phyloP scores from a whole-genome alignment of 2,329 filamentous ascomycete genomes.

The Curvularia sp. region DNA sequence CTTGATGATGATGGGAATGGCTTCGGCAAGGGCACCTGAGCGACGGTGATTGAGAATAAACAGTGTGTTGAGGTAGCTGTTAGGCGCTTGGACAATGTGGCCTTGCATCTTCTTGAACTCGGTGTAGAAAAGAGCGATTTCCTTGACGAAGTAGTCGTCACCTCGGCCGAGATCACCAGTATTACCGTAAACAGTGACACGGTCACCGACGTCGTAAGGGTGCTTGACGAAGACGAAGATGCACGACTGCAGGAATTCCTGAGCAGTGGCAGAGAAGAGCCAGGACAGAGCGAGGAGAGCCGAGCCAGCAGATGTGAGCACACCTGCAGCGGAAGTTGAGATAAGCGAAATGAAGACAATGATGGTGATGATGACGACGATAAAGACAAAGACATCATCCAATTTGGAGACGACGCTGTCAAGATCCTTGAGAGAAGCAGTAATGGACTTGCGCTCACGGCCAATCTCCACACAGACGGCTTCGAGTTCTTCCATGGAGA shows the following conservation, averaged over 20 bases:
- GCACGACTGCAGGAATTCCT: constrained; percentile 91
- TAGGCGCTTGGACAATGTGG: constrained; percentile 93
- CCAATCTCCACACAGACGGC: constrained; percentile 93
- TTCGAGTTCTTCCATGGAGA: constrained; percentile 93
- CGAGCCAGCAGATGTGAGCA: constrained; percentile 87
- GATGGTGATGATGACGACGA: constrained; percentile 79
- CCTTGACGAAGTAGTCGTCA: constrained; percentile 95
- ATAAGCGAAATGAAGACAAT: constrained; percentile 90
- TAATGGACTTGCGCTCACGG: constrained; percentile 92
- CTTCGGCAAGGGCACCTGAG: constrained; percentile 86
- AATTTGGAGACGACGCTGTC: constrained; percentile 93
- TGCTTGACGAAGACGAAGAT: constrained; percentile 98
- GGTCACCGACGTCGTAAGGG: constrained; percentile 94
- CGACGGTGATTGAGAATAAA: constrained; percentile 96
- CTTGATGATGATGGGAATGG: constrained; percentile 81
- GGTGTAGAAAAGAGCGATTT: constrained; percentile 90
- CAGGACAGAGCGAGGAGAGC: constrained; percentile 88
- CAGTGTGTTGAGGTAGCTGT: constrained; percentile 88
- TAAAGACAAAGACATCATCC: constrained; percentile 85
- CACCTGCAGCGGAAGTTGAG: constrained; percentile 86
- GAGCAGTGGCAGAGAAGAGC: constrained; percentile 90
- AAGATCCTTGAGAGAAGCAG: constrained; percentile 90
- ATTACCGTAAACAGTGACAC: constrained; percentile 89
- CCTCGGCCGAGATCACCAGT: constrained; percentile 78
- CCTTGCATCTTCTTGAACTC: constrained; percentile 99